Conservation (phyloP, 176 grass and related monocot species). For the Lolium multiflorum region DNA sequence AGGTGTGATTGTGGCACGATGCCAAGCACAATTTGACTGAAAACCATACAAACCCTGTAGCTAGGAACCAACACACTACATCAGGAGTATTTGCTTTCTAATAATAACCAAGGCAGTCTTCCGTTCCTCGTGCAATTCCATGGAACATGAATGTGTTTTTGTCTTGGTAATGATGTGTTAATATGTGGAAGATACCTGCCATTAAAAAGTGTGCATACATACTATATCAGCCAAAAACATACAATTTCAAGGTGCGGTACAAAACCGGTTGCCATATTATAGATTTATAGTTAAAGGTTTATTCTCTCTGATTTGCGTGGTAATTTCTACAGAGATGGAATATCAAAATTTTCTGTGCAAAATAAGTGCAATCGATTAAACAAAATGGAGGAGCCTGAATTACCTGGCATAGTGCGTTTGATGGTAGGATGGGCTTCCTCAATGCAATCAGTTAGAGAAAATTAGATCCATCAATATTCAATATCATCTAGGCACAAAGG, state of each 20-base stretch:
- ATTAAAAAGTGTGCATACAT: not conserved
- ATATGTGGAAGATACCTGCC: not conserved
- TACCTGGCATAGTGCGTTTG: not conserved
- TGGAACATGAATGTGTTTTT: not conserved
- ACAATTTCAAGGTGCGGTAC: not conserved
- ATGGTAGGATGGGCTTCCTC: not conserved
- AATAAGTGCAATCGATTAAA: not conserved
- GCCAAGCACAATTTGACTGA: not conserved
- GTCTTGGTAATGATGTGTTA: not conserved
- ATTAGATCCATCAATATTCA: not conserved
- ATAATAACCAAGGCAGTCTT: not conserved
- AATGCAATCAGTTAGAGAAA: not conserved
- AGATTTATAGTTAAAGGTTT: not conserved
- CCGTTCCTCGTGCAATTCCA: not conserved
- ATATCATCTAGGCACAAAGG: not conserved
- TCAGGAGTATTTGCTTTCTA: not conserved
- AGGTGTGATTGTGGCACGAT: not conserved
- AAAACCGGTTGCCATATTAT: not conserved
- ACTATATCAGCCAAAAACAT: not conserved
- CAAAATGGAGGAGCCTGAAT: not conserved
- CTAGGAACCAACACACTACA: not conserved
- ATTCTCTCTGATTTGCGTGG: not conserved
- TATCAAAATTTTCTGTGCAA: not conserved
- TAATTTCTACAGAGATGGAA: not conserved
- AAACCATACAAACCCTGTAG: not conserved